These are phyloP conservation scores for Pulveroboletus sp. DNA, from an alignment of 768 basidiomycete species.

Conservation along the genomic window DNA sequence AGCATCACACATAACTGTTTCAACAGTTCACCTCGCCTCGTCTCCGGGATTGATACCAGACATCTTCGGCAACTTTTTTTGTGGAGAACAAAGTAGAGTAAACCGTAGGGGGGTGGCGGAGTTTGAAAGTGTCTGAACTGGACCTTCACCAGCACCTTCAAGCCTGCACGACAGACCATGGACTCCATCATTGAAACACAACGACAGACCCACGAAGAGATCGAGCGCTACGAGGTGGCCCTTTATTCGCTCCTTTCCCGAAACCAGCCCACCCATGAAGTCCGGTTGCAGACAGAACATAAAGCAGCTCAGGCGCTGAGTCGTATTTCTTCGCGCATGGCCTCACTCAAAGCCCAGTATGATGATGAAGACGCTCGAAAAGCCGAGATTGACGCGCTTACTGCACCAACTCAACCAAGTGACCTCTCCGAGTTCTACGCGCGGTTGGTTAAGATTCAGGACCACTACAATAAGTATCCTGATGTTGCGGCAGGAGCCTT, in stretches of 20 bases:
- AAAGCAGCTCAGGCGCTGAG: constrained; percentile 86
- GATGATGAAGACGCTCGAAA: constrained; percentile 70
- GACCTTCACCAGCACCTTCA: background rate
- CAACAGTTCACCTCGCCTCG: constrained; percentile 49
- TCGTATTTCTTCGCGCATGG: constrained; percentile 67
- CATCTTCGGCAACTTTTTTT: constrained; percentile 51
- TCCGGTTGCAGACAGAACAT: constrained; percentile 73
- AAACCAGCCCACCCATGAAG: constrained; percentile 56
- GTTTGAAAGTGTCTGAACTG: constrained; percentile 41
- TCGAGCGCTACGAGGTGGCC: constrained; percentile 86
- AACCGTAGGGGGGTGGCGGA: constrained; percentile 44
- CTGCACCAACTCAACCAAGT: constrained; percentile 53
- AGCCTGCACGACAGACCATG: constrained; percentile 43
- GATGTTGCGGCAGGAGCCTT: constrained; percentile 78
- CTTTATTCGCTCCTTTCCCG: constrained; percentile 80
- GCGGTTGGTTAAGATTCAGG: constrained; percentile 93
- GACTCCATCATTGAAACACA: constrained; percentile 94
- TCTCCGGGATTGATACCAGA: constrained; percentile 81
- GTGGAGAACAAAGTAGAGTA: constrained; percentile 7
- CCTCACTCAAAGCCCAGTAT: constrained; percentile 67
- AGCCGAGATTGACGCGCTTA: constrained; percentile 60
- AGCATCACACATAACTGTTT: background rate
- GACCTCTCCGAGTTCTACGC: constrained; percentile 93
- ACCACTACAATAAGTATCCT: constrained; percentile 95
- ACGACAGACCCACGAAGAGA: constrained; percentile 92